phyloP scores from a whole-genome alignment of 1,284 basidiomycete genomes.

The Cutaneotrichosporon sp. region DNA sequence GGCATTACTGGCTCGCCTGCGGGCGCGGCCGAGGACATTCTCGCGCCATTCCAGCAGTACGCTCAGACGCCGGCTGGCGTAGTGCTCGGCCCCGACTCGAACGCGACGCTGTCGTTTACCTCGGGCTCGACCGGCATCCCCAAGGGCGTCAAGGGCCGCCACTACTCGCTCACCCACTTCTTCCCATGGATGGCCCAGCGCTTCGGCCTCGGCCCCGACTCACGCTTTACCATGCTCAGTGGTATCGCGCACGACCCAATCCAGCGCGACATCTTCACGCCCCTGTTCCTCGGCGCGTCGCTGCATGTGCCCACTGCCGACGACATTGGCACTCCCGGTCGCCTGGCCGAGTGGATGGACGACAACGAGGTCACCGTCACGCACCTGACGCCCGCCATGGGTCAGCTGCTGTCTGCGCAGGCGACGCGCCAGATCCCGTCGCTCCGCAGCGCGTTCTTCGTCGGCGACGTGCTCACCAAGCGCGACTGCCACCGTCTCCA shows the following conservation, averaged over 20 bases:
- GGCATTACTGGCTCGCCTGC: conserved; percentile 62
- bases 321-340: conserved; percentile 94
- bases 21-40: conserved; percentile 39
- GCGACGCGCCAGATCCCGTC: conserved; percentile 83
- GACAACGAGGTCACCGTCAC: conserved; percentile 84
- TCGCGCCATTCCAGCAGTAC: conserved; percentile 50
- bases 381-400: conserved; percentile 98
- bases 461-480: conserved; percentile 98
- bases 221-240: conserved; percentile 96
- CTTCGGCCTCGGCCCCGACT: conserved; percentile 69
- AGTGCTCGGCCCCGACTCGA: conserved; percentile 84
- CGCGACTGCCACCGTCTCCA: conserved; percentile 95
- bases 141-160: conserved; percentile 92
- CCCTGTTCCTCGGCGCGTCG: conserved; percentile 93
- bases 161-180: conserved; percentile 96
- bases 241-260: conserved; percentile 99
- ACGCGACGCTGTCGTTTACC: conserved; percentile 94
- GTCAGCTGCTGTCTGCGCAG: conserved; percentile 94
- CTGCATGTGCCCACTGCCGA: conserved; percentile 95
- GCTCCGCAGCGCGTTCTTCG: conserved; percentile 91
- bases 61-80: conserved; percentile 59
- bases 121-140: conserved; percentile 97
- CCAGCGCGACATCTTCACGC: conserved; percentile 98
- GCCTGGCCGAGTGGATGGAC: conserved; percentile 98
- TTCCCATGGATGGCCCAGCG: conserved; percentile 98